Evolutionary conservation across 2,329 filamentous ascomycete genomes (phyloP).

Genomic region (Monosporascus sp.): DNA sequence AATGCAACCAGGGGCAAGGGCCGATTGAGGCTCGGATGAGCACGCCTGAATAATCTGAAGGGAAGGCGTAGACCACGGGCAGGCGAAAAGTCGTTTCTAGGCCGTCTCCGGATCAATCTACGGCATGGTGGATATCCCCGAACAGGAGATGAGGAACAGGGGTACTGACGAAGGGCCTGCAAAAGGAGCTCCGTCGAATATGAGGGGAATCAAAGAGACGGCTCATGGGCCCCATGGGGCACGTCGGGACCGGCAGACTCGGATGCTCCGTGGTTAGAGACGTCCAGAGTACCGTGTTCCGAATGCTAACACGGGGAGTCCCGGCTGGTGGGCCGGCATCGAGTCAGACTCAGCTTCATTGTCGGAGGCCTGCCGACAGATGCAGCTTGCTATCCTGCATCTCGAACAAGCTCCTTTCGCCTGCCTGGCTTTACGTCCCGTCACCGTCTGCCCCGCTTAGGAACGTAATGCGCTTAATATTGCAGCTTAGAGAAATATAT

Average conservation of each 20-base stretch:
- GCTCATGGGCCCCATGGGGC: not conserved
- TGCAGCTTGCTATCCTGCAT: constrained; percentile 7
- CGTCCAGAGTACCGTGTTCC: not conserved
- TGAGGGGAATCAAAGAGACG: not conserved
- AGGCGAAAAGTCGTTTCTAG: constrained; percentile 1
- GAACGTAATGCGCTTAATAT: constrained; percentile 9
- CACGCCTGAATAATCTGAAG: constrained; percentile 3
- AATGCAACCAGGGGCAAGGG: too few species aligned
- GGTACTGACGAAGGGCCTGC: constrained; percentile 5
- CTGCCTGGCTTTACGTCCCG: constrained; percentile 5
- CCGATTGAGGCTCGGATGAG: not conserved
- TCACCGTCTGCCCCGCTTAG: constrained; percentile 4
- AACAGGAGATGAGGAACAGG: constrained; percentile 4
- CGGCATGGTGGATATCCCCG: not conserved
- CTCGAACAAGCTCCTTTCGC: constrained; percentile 5
- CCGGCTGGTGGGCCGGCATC: not conserved
- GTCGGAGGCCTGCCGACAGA: constrained; percentile 1
- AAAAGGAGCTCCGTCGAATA: constrained; percentile 1
- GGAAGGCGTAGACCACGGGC: constrained; percentile 6
- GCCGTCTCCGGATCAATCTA: not conserved
- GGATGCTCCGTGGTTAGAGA: not conserved
- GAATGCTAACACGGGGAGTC: not conserved
- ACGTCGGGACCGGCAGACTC: not conserved
- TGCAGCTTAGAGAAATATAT: too few species aligned
- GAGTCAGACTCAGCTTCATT: not conserved